These are phyloP conservation scores for Phytophthora ramorum DNA, from an alignment of 352 stramenopile species.

Conservation along the genomic window DNA sequence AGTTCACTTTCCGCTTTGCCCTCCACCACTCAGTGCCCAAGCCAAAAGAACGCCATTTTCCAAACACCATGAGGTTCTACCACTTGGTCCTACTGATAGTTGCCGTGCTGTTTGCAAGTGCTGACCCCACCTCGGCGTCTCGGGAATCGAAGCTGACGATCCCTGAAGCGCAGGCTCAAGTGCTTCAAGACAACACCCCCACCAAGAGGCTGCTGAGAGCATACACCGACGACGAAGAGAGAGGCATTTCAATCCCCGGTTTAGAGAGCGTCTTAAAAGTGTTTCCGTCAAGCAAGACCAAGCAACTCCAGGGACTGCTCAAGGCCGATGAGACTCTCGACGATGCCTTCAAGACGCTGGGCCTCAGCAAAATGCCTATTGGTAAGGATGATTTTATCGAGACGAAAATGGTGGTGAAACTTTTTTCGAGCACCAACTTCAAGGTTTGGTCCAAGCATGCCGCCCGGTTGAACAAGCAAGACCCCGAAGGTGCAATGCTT, in stretches of 20 bases:
- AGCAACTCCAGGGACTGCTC: not conserved
- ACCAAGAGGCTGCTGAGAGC: too few relatives aligned
- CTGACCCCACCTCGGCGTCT: not conserved
- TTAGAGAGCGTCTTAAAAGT: not conserved
- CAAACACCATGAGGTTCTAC: too few relatives aligned
- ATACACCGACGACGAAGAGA: too few relatives aligned
- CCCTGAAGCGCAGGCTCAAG: not conserved
- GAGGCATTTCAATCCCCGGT: not conserved
- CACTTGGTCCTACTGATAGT: not conserved
- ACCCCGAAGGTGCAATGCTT: not conserved
- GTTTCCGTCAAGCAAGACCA: slow-evolving; percentile 1
- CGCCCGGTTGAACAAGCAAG: not conserved
- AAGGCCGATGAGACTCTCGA: not conserved
- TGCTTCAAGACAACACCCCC: not conserved
- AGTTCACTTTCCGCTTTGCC: not conserved
- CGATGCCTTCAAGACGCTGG: slow-evolving; percentile 3
- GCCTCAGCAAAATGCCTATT: not conserved
- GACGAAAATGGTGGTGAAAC: too few relatives aligned
- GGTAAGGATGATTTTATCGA: slow-evolving; percentile 2
- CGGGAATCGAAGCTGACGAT: not conserved
- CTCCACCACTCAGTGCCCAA: too few relatives aligned
- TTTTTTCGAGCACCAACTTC: not conserved
- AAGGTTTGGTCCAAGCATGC: slow-evolving; percentile 3
- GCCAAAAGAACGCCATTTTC: too few relatives aligned
- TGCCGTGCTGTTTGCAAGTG: slow-evolving; percentile 2